Base-by-base conservation (phyloP, 495 filamentous ascomycete genomes). In the Penicillium crystallinum region DNA sequence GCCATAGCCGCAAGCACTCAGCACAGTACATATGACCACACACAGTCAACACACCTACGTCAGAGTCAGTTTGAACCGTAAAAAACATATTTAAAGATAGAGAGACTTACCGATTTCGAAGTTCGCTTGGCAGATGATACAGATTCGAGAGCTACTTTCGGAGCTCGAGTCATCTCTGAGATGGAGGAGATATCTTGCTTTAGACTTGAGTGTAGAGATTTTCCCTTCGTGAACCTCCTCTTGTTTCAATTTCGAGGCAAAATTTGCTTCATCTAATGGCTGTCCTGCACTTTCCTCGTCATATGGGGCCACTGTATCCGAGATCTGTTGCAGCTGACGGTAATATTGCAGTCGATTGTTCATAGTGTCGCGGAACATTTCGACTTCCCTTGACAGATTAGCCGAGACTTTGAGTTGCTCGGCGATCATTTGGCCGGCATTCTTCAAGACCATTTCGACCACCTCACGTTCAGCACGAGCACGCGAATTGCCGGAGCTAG, bases 11-110 rank as follows among this genome's bases (percentile, higher is more conserved):
- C 25, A 97, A 81, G 66, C 93, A 98, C 29, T 88, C 87, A 49
- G 84, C 87, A 70, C 92, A 97, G 59, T 88, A 97, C 50, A 86
- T 81, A 60, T 98, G 92, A 0, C 92, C 92, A 67, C 92, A 98
- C 2, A 86, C 78, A 2, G 92, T 97, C 59, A 98, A 73, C 25
- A 91, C 67, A n/a, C 73, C 73, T 76, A 35, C 43, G 44, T 14
- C 0, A 21, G 18, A 14, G 52, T 68, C 41, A 61, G 58, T 18
- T 30, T 0, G 2, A 46, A 27, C 12, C n/a, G 7, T 18, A 46
- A 15, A 12, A 11, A 4, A 31, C 18, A 29, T 3, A 43, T 18
- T 5, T 1, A 11, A 21, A 25, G n/a, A 27, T 31, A 12, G 19
- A 2, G 30, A 31, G 8, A 59, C 85, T 37, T 38, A 77, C 92